These are phyloP conservation scores for Trichoderma gamsii DNA, from an alignment of 495 filamentous ascomycete species.

Conservation along the genomic window DNA sequence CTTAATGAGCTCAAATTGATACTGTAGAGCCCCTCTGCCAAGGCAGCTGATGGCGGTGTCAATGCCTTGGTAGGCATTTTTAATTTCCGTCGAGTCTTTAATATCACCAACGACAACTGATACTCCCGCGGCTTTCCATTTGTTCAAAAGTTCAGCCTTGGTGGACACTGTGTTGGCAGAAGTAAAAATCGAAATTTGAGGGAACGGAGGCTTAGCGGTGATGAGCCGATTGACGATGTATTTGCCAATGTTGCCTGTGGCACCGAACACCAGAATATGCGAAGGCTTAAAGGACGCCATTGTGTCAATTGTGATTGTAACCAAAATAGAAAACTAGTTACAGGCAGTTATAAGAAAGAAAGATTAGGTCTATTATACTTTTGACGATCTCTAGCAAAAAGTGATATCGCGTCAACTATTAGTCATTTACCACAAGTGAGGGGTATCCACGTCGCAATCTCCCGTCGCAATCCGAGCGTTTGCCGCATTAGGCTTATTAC, in stretches of 20 bases:
- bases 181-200: conserved; percentile 56
- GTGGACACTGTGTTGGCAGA: conserved; percentile 43
- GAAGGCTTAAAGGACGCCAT: background rate
- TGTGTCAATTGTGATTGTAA: background rate
- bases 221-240: conserved; percentile 58
- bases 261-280: conserved; percentile 59
- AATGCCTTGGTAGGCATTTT: conserved; percentile 49
- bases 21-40: conserved; percentile 51
- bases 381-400: background rate
- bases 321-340: background rate
- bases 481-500: too few species aligned
- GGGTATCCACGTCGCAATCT: too few species aligned
- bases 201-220: conserved; percentile 45
- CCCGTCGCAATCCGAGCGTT: too few species aligned
- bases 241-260: conserved; percentile 60
- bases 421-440: too few species aligned
- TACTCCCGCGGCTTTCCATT: conserved; percentile 44
- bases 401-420: background rate
- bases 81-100: conserved; percentile 45
- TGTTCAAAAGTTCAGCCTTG: conserved; percentile 44
- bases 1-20: conserved; percentile 53
- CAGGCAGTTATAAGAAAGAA: too few species aligned
- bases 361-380: background rate
- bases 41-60: conserved; percentile 63
- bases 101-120: conserved; percentile 57